phyloP scores from a whole-genome alignment of 192 early-diverging fungal species.

The Linnemannia exigua region DNA sequence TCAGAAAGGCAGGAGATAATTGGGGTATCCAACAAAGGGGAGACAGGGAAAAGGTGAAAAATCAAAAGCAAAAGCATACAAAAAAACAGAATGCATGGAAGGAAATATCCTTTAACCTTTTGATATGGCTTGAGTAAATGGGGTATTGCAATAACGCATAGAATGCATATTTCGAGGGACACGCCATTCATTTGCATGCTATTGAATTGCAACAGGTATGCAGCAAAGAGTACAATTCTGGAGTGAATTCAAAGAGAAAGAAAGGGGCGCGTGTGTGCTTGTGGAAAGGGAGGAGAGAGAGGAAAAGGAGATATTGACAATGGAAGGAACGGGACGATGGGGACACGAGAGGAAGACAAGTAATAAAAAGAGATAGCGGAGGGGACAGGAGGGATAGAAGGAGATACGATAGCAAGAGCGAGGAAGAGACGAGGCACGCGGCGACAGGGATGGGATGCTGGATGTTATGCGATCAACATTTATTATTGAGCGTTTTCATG shows the following conservation, averaged over 20 bases:
- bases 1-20: not conserved
- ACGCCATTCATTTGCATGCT: not conserved
- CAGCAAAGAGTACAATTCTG: not conserved
- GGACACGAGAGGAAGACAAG: not conserved
- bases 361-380: not conserved
- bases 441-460: not conserved
- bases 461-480: not conserved
- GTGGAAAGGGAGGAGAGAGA: not conserved
- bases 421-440: not conserved
- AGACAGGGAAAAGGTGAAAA: not conserved
- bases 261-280: not conserved
- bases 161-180: not conserved
- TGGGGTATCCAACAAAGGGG: not conserved
- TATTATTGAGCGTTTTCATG: not conserved
- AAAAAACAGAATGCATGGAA: conserved; percentile 2
- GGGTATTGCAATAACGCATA: not conserved
- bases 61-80: not conserved
- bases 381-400: not conserved
- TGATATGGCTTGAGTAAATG: not conserved
- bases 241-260: not conserved
- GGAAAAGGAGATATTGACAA: not conserved
- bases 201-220: not conserved
- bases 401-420: not conserved
- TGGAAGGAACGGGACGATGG: not conserved
- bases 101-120: not conserved